Evolutionary conservation across 345 rosid genomes (phyloP), one percentile per base, ranked within the genome.

Genomic region (Fremontodendron californicum): DNA sequence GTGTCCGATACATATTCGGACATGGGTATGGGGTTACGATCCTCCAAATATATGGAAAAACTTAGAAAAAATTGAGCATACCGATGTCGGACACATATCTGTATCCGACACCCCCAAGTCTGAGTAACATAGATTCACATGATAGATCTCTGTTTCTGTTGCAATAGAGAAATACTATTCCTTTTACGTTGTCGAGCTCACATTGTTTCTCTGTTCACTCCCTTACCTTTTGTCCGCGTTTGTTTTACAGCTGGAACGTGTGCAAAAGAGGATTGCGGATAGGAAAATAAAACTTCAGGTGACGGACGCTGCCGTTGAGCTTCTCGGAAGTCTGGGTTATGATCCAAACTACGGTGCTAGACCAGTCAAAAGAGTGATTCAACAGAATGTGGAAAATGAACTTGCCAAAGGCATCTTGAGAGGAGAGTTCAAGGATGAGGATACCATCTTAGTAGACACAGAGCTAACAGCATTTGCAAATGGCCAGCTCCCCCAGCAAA

Each of bases 331-430:
- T 82, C 97, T 94, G 3, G 97, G 98, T 31, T 96, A 93, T 74
- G 98, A 94, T 77, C 97, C 97, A 1, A 94, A 84, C 88, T 96
- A 96, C 3, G 99, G 99, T 55, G 99, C 98, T 13, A 85, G 99
- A 81, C 98, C 99, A 0, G 98, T 96, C 43, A 92, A 96, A 87
- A 86, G 99, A 62, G 93, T 94, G 81, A 94, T 96, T 82, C 99
- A 96, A 77, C 98, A 94, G 81, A 82, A 96, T 55, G 89, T 92
- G 6, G 98, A 92, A 82, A 96, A 96, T 29, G 97, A 96, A 81
- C 93, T 92, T 1, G 96, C 99, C 13, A 96, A 90, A 82, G 98
- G 99, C 48, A 96, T 96, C 76, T 81, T 96, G 76, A 87, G 97
- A 80, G 97, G 98, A 6, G 97, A 92, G 64, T 91, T 90, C 75